Conservation (phyloP, 257 asterid genomes). For the Lithospermum erythrorhizon region DNA sequence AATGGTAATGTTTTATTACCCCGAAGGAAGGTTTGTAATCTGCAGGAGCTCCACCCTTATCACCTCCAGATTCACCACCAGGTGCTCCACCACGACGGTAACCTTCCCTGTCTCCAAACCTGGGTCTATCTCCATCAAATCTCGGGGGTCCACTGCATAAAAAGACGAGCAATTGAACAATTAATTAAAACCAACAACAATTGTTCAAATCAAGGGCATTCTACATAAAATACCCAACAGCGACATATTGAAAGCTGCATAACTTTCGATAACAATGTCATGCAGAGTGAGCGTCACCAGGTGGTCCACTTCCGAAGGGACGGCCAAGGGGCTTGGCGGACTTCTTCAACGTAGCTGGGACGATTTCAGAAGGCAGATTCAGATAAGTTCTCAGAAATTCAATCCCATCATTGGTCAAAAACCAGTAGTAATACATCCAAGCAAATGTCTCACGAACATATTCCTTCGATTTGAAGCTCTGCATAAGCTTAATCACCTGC, state of each 20-base stretch:
- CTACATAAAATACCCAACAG: too few species aligned
- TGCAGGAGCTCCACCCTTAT: slow-evolving; percentile 93
- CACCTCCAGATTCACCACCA: slow-evolving; percentile 78
- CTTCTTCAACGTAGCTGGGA: slow-evolving; percentile 85
- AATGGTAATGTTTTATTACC: slow-evolving; percentile 29
- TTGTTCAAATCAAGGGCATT: neutral
- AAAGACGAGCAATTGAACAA: neutral
- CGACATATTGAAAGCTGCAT: neutral
- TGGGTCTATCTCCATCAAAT: slow-evolving; percentile 73
- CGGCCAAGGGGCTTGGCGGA: slow-evolving; percentile 91
- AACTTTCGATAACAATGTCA: too few species aligned
- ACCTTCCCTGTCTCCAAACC: slow-evolving; percentile 87
- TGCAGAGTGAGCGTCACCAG: slow-evolving; percentile 95
- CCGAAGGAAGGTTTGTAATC: slow-evolving; percentile 84
- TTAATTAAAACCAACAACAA: neutral
- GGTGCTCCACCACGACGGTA: slow-evolving; percentile 89
- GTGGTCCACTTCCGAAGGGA: slow-evolving; percentile 83
- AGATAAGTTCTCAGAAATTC: slow-evolving; percentile 87
- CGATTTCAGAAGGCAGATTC: slow-evolving; percentile 82
- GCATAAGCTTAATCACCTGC: slow-evolving; percentile 95
- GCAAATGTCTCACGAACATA: slow-evolving; percentile 88
- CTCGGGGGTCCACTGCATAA: slow-evolving; percentile 79
- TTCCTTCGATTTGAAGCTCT: slow-evolving; percentile 67
- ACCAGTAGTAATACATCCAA: slow-evolving; percentile 96
- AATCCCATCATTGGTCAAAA: slow-evolving; percentile 83